Evolutionary conservation across 306 rosid species (phyloP).

Genomic region (Ochetophila trinervis): DNA sequence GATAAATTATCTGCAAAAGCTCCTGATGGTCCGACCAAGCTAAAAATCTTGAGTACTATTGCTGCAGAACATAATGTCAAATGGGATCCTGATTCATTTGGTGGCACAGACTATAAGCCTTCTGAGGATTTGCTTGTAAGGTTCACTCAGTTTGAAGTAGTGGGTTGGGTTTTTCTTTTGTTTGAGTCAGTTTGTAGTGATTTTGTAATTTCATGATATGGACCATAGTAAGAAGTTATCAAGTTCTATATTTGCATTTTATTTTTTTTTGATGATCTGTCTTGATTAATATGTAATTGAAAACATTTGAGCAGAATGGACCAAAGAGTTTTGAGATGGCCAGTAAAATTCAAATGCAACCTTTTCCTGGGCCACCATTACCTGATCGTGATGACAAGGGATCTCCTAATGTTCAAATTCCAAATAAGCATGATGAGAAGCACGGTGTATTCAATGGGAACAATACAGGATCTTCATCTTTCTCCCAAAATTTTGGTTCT

Average conservation of each 20-base stretch:
- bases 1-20: conserved; percentile 93
- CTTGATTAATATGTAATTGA: conserved; percentile 15
- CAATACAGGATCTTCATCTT: conserved; percentile 29
- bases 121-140: conserved; percentile 72
- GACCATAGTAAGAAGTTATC: background rate
- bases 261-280: background rate
- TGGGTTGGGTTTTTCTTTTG: conserved; percentile 2
- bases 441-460: conserved; percentile 32
- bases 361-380: conserved; percentile 44
- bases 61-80: conserved; percentile 90
- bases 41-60: conserved; percentile 68
- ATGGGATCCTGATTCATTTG: conserved; percentile 79
- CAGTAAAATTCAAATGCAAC: conserved; percentile 44
- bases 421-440: conserved; percentile 37
- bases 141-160: conserved; percentile 8
- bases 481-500: conserved; percentile 30
- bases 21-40: conserved; percentile 83
- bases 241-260: background rate
- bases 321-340: conserved; percentile 51
- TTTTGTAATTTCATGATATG: conserved; percentile 1
- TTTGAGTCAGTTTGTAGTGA: background rate
- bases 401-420: conserved; percentile 41
- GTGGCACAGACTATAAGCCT: conserved; percentile 48
- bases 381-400: conserved; percentile 43
- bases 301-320: conserved; percentile 55